Base-by-base conservation (phyloP, 1,284 basidiomycete species). In the Xerocomus nothofagi region DNA sequence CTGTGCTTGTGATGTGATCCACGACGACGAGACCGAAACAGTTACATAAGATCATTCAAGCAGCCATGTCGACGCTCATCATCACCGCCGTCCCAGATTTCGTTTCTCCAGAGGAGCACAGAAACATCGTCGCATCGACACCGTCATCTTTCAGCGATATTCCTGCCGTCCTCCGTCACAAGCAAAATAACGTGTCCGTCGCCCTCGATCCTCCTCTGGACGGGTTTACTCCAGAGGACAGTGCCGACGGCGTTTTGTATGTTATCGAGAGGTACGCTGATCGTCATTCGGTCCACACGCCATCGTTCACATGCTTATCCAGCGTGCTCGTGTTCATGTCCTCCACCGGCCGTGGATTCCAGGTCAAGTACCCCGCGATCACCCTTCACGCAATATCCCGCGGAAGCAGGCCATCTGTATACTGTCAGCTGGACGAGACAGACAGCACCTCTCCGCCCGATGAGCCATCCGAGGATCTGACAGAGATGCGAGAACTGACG, bases 381-480 rank as follows among this genome's bases (percentile, higher is more conserved):
- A 94, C 90, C 1, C 79, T 97, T 3, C 93, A 97, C 60, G 93
- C 93, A 17, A 79, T 93, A 44, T 91, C 91, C 0, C 84, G 91
- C 37, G 76, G 78, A 9, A 62, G 70, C 7, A 73, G 72, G 0
- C 84, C 88, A 2, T 89, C 84, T 29, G 80, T 96, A 61, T 96
- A 96, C 70, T 95, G 91, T 64, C 93, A 97, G 62, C 77, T 96
- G 4, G 90, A 93, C 60, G 90, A 91, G 57, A 71, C 72, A 20
- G 54, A 63, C 5, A 59, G 51, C 18, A 60, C 51, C 42, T 60
- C 62, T 38, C 59, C 56, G 6, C 66, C 63, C 9, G 65, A 61
- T 2, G 66, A 67, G 23, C 55, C 51, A 11, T 58, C 66, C 20
- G 70, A 65, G 14, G 71, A 71, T 2, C 68, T 72, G 26, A 67